phyloP scores from a whole-genome alignment of 2,329 filamentous ascomycete genomes.

The Rhinocladiella mackenziei region DNA sequence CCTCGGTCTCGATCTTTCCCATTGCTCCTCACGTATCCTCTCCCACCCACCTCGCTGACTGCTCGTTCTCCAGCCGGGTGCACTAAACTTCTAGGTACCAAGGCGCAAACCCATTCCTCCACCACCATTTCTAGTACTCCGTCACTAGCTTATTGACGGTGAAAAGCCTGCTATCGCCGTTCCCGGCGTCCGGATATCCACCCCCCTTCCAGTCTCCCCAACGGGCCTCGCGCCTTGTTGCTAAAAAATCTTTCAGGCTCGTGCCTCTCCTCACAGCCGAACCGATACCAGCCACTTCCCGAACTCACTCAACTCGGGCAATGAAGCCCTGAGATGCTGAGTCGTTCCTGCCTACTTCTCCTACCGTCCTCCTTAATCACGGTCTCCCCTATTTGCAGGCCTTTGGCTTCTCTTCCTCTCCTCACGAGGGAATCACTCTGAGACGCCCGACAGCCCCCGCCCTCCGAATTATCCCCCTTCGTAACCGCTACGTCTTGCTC shows the following conservation, averaged over 20 bases:
- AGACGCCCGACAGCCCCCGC: conserved; percentile 16
- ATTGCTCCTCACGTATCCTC: too few relatives aligned
- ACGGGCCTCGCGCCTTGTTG: too few relatives aligned
- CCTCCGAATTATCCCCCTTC: conserved; percentile 10
- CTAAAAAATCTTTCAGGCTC: neutral
- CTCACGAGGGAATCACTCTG: neutral
- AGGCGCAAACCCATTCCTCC: neutral
- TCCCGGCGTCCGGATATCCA: neutral
- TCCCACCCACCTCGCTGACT: neutral
- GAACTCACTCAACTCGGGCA: conserved; percentile 11
- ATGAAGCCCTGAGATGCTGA: conserved; percentile 26
- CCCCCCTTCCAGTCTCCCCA: too few relatives aligned
- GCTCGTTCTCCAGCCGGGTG: neutral
- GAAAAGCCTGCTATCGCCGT: neutral
- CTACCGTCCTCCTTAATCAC: conserved; percentile 7
- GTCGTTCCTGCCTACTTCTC: conserved; percentile 13
- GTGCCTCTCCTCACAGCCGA: conserved; percentile 16
- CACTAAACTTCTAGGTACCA: neutral
- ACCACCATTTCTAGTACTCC: too few relatives aligned
- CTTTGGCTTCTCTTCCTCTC: conserved; percentile 1
- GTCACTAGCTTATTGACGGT: neutral
- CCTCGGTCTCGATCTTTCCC: neutral
- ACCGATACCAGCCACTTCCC: conserved; percentile 5
- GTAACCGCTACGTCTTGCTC: conserved; percentile 4
- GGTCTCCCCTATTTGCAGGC: conserved; percentile 1